Conservation (phyloP, 1,284 basidiomycete species). For the Meripilus lineatus region DNA sequence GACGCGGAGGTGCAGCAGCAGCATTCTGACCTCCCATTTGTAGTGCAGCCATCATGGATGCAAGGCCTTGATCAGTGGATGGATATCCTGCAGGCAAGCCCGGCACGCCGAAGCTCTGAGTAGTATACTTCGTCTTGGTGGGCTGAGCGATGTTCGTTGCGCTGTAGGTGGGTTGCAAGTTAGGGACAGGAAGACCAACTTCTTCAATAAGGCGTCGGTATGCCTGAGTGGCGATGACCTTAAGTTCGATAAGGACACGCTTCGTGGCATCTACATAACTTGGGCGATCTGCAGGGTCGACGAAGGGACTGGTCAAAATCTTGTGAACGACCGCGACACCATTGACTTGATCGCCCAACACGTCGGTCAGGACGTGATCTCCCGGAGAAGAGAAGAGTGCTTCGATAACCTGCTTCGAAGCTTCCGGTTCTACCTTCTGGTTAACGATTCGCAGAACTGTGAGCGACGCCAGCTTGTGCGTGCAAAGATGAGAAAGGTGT, state of each 20-base stretch:
- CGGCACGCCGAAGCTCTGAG: constrained; percentile 59
- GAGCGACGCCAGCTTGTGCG: constrained; percentile 94
- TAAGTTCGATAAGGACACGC: constrained; percentile 81
- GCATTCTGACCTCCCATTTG: constrained; percentile 84
- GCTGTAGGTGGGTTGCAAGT: constrained; percentile 73
- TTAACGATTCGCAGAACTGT: constrained; percentile 92
- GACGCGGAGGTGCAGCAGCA: constrained; percentile 69
- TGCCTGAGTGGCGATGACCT: constrained; percentile 88
- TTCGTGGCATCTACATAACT: constrained; percentile 82
- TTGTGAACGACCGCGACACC: constrained; percentile 93
- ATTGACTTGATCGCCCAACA: constrained; percentile 92
- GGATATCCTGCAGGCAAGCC: constrained; percentile 75
- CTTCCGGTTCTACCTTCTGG: constrained; percentile 84
- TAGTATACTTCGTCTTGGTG: constrained; percentile 57
- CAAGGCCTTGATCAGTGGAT: constrained; percentile 73
- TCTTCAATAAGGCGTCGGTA: constrained; percentile 92
- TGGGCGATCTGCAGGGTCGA: constrained; percentile 67
- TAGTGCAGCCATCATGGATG: constrained; percentile 84
- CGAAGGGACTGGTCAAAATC: constrained; percentile 81
- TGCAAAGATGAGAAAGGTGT: constrained; percentile 93
- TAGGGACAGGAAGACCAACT: constrained; percentile 86
- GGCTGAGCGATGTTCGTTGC: constrained; percentile 51
- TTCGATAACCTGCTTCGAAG: constrained; percentile 78
- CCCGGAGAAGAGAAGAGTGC: constrained; percentile 82
- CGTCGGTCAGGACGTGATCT: constrained; percentile 88